Evolutionary conservation across 75 land plant species (phyloP).

Genomic region (Adiantum capillusveneris): DNA sequence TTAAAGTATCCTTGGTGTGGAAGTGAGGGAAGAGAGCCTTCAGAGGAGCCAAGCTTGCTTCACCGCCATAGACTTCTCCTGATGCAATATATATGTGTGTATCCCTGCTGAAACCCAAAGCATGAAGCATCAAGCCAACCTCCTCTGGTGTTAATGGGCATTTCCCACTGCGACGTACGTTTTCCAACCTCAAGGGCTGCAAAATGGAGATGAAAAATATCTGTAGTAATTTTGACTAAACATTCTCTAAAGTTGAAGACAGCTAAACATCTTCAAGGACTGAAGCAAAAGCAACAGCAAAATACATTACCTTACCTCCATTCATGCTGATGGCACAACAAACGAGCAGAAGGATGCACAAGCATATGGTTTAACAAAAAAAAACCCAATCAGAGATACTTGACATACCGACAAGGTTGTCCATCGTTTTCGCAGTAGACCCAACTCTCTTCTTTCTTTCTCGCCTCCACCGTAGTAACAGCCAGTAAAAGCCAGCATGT

Average conservation of each 20-base stretch:
- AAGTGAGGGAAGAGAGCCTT: conserved; percentile 32
- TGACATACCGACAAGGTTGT: conserved; percentile 14
- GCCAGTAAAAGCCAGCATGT: conserved; percentile 38
- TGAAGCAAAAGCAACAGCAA: no score
- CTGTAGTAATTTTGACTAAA: no score
- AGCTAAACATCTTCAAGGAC: no score
- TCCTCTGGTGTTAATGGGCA: conserved; percentile 36
- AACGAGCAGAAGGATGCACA: no score
- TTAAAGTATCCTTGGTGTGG: conserved; percentile 26
- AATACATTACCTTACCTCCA: no score
- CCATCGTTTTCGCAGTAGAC: conserved; percentile 36
- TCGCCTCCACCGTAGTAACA: conserved; percentile 44
- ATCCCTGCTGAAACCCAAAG: conserved; percentile 32
- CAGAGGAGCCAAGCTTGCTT: conserved; percentile 25
- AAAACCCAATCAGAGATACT: no score
- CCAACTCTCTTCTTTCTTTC: conserved; percentile 27
- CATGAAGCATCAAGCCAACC: conserved; percentile 36
- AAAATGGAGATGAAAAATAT: no score
- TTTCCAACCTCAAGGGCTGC: conserved; percentile 21
- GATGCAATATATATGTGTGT: conserved; percentile 33
- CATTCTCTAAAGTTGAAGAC: no score
- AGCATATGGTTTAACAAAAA: no score
- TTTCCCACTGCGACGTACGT: conserved; percentile 31
- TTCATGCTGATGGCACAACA: no score
- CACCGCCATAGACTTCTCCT: conserved; percentile 37